Evolutionary conservation across 2,329 filamentous ascomycete species (phyloP).

Genomic region (Sordariomycetes sp.): DNA sequence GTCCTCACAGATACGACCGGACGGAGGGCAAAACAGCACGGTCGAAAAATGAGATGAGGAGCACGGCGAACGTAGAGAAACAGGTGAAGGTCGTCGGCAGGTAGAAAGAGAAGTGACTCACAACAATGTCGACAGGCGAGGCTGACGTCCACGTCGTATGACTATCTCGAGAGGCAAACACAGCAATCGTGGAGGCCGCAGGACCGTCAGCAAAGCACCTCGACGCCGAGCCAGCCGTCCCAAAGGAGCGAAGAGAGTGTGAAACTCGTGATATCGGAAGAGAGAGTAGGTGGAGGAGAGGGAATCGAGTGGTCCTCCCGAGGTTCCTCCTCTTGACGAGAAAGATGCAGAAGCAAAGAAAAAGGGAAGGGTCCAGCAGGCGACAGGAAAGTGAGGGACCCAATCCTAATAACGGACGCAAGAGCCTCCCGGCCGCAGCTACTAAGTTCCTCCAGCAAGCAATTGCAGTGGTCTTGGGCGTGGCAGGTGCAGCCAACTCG

Average conservation of each 20-base stretch:
- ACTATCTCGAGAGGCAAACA: no score
- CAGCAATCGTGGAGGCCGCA: not conserved
- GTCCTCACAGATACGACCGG: no score
- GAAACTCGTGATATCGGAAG: not conserved
- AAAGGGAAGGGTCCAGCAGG: conserved; percentile 2
- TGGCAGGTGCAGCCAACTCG: no score
- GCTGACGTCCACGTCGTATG: no score
- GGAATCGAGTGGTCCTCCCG: not conserved
- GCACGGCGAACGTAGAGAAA: no score
- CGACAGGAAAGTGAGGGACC: conserved; percentile 2
- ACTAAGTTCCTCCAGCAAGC: not conserved
- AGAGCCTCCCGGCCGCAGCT: not conserved
- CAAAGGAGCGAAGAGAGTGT: not conserved
- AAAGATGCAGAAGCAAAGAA: conserved; percentile 2
- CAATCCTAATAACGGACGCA: conserved; percentile 4
- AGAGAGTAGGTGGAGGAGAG: not conserved
- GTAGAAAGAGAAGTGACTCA: not conserved
- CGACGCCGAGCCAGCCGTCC: not conserved
- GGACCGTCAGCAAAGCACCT: no score
- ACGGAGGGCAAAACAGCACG: no score
- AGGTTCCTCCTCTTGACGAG: conserved; percentile 1
- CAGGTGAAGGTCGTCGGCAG: no score
- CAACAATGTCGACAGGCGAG: no score
- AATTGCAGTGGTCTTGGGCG: no score
- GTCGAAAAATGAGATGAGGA: no score